These are phyloP conservation scores for Eremothecium sinecaudum DNA, from an alignment of 1,139 yeast genomes.

Conservation along the genomic window DNA sequence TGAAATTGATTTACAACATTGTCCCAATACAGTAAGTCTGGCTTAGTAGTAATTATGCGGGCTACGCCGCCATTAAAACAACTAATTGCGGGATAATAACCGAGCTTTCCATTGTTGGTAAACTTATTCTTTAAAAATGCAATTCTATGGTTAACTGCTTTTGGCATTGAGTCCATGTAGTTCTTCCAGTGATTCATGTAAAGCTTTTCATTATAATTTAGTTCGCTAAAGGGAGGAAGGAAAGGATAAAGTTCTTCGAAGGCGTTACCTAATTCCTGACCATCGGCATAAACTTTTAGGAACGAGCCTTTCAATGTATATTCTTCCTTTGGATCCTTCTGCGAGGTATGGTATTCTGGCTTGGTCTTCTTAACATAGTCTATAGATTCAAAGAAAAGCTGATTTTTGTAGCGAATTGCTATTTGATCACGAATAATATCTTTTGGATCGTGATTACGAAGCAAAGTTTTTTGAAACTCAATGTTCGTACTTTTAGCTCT, in stretches of 20 bases:
- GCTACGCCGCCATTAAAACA: constrained; percentile 76
- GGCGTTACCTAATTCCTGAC: constrained; percentile 53
- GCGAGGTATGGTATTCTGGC: constrained; percentile 26
- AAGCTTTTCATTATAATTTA: constrained; percentile 36
- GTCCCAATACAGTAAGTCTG: constrained; percentile 17
- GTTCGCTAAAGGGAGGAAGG: constrained; percentile 60
- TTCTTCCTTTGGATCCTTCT: constrained; percentile 22
- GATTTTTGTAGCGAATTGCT: constrained; percentile 74
- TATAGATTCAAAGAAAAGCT: constrained; percentile 72
- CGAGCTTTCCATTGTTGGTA: constrained; percentile 70
- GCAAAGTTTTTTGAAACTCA: constrained; percentile 26
- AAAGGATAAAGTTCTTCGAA: constrained; percentile 66
- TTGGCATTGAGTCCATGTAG: constrained; percentile 1
- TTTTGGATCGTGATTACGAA: constrained; percentile 23
- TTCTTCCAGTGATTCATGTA: constrained; percentile 35
- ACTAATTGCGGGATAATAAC: constrained; percentile 86
- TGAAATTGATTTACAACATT: constrained; percentile 22
- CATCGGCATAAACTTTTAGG: constrained; percentile 68
- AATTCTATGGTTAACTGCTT: constrained; percentile 12
- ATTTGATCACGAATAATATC: constrained; percentile 65
- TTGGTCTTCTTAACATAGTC: constrained; percentile 69
- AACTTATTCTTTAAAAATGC: constrained; percentile 38
- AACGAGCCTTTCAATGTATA: constrained; percentile 25
- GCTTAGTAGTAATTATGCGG: constrained; percentile 16
- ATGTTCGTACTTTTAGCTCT: constrained; percentile 14